These are phyloP conservation scores for Hypomontagnella submonticulosa DNA, from an alignment of 495 filamentous ascomycete genomes.

Conservation along the genomic window DNA sequence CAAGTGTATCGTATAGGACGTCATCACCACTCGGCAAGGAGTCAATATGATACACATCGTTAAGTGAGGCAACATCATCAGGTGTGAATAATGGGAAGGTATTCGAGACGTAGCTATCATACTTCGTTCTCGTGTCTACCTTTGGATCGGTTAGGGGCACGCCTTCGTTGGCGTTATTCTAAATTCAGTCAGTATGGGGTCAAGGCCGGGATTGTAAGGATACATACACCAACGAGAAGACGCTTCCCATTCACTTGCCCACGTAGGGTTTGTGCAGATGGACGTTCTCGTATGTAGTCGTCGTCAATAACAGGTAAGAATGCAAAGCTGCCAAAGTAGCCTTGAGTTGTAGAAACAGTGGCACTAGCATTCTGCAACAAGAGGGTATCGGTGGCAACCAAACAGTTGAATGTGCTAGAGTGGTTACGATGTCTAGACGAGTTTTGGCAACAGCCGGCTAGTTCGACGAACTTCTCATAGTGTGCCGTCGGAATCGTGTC, in stretches of 20 bases:
- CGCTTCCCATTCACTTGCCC: constrained; percentile 52
- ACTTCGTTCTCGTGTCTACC: constrained; percentile 29
- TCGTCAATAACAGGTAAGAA: constrained; percentile 75
- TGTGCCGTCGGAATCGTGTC: constrained; percentile 59
- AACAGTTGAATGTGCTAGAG: constrained; percentile 44
- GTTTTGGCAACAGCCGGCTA: constrained; percentile 58
- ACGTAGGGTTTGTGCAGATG: constrained; percentile 62
- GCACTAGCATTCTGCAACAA: constrained; percentile 67
- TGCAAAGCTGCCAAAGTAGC: constrained; percentile 62
- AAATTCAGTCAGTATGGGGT: constrained; percentile 7
- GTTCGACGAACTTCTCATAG: constrained; percentile 66
- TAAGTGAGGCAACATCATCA: constrained; percentile 39
- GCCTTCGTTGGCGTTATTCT: constrained; percentile 49
- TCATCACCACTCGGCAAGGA: constrained; percentile 21
- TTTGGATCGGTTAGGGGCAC: constrained; percentile 37
- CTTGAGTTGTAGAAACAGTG: constrained; percentile 41
- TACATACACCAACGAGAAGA: constrained; percentile 39
- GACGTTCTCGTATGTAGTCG: constrained; percentile 62
- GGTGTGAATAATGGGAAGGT: constrained; percentile 36
- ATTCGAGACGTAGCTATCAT: constrained; percentile 32
- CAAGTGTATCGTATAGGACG: constrained; percentile 37
- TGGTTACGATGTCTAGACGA: constrained; percentile 30
- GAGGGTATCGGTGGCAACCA: constrained; percentile 53
- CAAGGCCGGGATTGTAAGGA: neutral
- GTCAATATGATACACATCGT: constrained; percentile 23